Evolutionary conservation across 495 filamentous ascomycete genomes (phyloP), one percentile per base, ranked within the genome.

Genomic region (Haplographium delicatum): DNA sequence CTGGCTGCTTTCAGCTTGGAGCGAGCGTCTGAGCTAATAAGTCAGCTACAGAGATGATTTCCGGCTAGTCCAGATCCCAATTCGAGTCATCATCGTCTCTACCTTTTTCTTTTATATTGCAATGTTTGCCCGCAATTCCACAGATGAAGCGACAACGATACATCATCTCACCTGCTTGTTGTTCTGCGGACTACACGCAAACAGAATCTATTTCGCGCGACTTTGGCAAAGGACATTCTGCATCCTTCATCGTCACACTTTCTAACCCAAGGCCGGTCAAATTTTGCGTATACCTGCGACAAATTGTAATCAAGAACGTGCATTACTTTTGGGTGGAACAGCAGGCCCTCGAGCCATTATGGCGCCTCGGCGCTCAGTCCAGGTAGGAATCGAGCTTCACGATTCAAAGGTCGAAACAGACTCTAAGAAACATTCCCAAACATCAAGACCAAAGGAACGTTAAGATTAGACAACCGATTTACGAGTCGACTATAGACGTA

Each of bases 201-300:
- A 23, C 26, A 51, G 31, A 46, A 45, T 52, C 35, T 57, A 52
- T 57, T 44, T 57, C 25, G 49, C 33, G 26, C 54, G 43, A 53
- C 49, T 48, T 53, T 50, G 22, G 55, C 50, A 50, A 53, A 58
- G 33, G 43, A 57, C 23, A 56, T 47, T 48, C 44, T 52, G 31
- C 54, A 52, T 49, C 35, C 51, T 54, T 48, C 28, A 48, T 57
- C 48, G 28, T 57, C 49, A 57, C 54, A 42, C 47, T n/a, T 47
- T 51, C 54, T 46, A 34, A 38, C 47, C 47, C 22, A 46, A 54
- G 27, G 50, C 42, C 23, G 42, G 30, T 47, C 42, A 53, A 47
- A 54, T n/a, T n/a, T n/a, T 45, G 40, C 26, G 53, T 46, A 47
- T 46, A 53, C 42, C 43, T 46, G 34, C 50, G 43, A 52, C 41